A percentile compares a stretch with the other conserved stretches of the same genome.
These are phyloP conservation scores for Fraxinus pennsylvanica DNA, from an alignment of 257 asterid species.

Conservation along the genomic window DNA sequence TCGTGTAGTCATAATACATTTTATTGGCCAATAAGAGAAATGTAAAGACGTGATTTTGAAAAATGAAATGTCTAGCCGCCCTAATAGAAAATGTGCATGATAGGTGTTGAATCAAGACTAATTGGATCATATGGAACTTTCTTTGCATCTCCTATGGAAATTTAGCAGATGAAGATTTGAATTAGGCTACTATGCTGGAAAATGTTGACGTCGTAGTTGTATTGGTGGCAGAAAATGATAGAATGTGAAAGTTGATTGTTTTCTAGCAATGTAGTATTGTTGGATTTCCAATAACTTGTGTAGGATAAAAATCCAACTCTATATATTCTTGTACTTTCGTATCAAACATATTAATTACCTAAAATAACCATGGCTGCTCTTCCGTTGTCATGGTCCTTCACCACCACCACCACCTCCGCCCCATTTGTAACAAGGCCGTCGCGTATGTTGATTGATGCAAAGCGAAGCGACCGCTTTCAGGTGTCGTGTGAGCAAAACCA, in stretches of 20 bases:
- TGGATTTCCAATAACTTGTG: too few relatives aligned
- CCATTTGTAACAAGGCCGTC: constrained; percentile 6
- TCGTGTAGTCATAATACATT: neutral
- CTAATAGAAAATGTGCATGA: neutral
- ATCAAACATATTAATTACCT: too few relatives aligned
- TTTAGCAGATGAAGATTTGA: too few relatives aligned
- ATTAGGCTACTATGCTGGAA: too few relatives aligned
- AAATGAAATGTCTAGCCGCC: neutral
- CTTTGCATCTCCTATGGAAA: too few relatives aligned
- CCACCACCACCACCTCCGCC: neutral
- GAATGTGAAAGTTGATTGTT: too few relatives aligned
- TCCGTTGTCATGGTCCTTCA: neutral
- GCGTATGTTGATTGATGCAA: constrained; percentile 12
- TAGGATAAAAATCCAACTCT: neutral
- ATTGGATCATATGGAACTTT: neutral
- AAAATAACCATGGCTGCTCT: neutral
- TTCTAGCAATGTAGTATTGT: too few relatives aligned
- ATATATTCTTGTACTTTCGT: neutral
- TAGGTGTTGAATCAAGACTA: neutral
- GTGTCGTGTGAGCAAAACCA: constrained; percentile 16
- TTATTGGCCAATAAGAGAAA: neutral
- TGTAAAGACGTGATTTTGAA: neutral
- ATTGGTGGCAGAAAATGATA: too few relatives aligned
- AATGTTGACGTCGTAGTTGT: too few relatives aligned
- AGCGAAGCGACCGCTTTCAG: constrained; percentile 17